Conservation (phyloP, 1,284 basidiomycete species). For the Puccinia polysora region DNA sequence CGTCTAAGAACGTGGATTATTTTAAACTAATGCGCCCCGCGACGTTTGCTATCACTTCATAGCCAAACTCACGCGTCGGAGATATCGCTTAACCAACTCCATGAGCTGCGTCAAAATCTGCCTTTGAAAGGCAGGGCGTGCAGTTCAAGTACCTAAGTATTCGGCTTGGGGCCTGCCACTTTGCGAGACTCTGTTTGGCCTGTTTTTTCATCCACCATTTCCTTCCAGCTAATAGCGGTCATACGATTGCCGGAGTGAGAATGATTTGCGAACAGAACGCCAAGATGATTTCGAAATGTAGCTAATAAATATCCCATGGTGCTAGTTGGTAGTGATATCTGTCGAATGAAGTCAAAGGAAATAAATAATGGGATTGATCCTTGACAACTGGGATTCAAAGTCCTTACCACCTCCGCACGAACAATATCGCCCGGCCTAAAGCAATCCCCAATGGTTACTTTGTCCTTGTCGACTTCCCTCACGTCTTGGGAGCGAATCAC, state of each 20-base stretch:
- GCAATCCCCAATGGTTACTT: constrained; percentile 85
- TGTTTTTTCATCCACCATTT: constrained; percentile 81
- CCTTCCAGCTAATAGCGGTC: constrained; percentile 80
- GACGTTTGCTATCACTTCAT: no score
- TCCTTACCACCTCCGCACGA: constrained; percentile 76
- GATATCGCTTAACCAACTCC: no score
- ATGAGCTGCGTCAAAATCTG: no score
- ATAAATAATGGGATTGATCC: constrained; percentile 9
- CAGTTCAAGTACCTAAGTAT: no score
- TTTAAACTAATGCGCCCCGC: no score
- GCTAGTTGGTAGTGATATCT: constrained; percentile 86
- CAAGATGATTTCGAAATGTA: constrained; percentile 87
- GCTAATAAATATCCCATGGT: constrained; percentile 86
- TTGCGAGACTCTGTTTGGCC: constrained; percentile 76
- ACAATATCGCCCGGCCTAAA: constrained; percentile 96
- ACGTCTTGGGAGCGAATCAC: constrained; percentile 88
- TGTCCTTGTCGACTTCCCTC: constrained; percentile 73
- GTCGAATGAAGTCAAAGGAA: constrained; percentile 25
- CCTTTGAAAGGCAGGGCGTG: no score
- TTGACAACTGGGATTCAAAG: not conserved
- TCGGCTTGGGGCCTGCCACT: constrained; percentile 77
- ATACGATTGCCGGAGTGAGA: constrained; percentile 71
- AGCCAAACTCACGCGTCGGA: no score
- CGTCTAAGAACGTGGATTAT: no score
- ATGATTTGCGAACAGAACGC: constrained; percentile 80